phyloP scores from a whole-genome alignment of 1,284 basidiomycete species.

The Cutaneotrichosporon sp. region DNA sequence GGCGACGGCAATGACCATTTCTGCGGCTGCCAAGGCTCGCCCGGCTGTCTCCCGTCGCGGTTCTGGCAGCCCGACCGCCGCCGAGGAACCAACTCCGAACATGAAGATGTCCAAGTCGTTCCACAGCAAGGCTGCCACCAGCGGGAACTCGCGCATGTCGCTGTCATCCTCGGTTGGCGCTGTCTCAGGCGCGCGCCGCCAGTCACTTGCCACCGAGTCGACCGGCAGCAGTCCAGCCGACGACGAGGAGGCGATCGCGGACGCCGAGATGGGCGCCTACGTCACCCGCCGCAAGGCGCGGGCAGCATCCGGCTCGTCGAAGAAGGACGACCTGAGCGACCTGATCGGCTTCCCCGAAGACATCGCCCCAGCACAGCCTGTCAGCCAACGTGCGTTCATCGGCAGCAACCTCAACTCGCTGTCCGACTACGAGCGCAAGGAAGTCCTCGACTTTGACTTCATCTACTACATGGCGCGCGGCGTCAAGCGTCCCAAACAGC shows the following conservation, averaged over 20 bases:
- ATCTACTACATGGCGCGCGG: slow-evolving; percentile 65
- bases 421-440: slow-evolving; percentile 84
- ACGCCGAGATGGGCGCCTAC: slow-evolving; percentile 96
- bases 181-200: slow-evolving; percentile 28
- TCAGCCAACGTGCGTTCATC: slow-evolving; percentile 63
- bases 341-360: slow-evolving; percentile 92
- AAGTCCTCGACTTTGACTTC: slow-evolving; percentile 82
- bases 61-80: slow-evolving; percentile 20
- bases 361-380: slow-evolving; percentile 66
- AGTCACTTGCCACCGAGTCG: slow-evolving; percentile 44
- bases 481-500: slow-evolving; percentile 33
- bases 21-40: slow-evolving; percentile 42
- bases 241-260: slow-evolving; percentile 87
- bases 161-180: slow-evolving; percentile 46
- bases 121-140: slow-evolving; percentile 39
- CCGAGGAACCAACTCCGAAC: slow-evolving; percentile 21
- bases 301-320: slow-evolving; percentile 64
- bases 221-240: slow-evolving; percentile 62
- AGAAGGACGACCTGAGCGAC: slow-evolving; percentile 82
- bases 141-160: slow-evolving; percentile 32
- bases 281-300: slow-evolving; percentile 86
- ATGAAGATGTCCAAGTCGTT: slow-evolving; percentile 43
- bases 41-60: slow-evolving; percentile 24
- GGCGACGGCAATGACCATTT: slow-evolving; percentile 43
- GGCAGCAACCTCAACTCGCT: slow-evolving; percentile 59